Evolutionary conservation across 108 stramenopile species (phyloP).

Genomic region (Hondaea fermentalgiana): DNA sequence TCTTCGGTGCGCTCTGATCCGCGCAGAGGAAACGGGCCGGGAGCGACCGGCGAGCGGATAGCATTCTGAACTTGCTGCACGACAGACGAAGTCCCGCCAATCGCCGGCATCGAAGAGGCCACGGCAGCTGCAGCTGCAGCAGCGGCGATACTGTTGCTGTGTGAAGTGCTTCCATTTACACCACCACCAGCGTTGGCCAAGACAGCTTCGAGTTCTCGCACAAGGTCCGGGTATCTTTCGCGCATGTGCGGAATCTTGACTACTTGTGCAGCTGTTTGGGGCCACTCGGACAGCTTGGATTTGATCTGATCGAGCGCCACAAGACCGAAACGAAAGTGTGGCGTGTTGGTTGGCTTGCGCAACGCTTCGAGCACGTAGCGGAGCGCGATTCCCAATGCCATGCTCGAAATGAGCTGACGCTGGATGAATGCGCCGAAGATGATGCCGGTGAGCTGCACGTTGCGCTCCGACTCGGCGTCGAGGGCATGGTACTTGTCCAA

Average conservation of each 20-base stretch:
- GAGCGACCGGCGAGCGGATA: background rate
- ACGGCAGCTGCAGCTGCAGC: background rate
- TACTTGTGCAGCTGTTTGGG: slow-evolving; percentile 95
- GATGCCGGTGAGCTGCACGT: slow-evolving; percentile 95
- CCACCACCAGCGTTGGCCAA: slow-evolving; percentile 27
- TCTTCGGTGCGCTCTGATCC: background rate
- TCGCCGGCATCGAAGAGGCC: background rate
- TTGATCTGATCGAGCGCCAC: slow-evolving; percentile 95
- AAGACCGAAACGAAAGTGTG: slow-evolving; percentile 97
- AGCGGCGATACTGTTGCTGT: background rate
- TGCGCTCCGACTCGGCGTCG: slow-evolving; percentile 94
- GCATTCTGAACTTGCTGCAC: background rate
- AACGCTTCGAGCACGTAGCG: slow-evolving; percentile 95
- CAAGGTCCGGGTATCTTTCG: slow-evolving; percentile 69
- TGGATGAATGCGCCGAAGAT: slow-evolving; percentile 92
- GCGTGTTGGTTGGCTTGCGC: slow-evolving; percentile 72
- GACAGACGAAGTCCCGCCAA: background rate
- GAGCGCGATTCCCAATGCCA: slow-evolving; percentile 93
- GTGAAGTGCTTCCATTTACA: slow-evolving; percentile 28
- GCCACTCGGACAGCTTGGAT: slow-evolving; percentile 90
- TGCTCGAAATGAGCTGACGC: slow-evolving; percentile 91
- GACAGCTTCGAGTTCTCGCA: slow-evolving; percentile 72
- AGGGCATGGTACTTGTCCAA: slow-evolving; percentile 98
- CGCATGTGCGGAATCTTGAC: slow-evolving; percentile 90
- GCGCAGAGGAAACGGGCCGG: background rate